Conservation (phyloP, 306 rosid species). For the Dryas octopetala region DNA sequence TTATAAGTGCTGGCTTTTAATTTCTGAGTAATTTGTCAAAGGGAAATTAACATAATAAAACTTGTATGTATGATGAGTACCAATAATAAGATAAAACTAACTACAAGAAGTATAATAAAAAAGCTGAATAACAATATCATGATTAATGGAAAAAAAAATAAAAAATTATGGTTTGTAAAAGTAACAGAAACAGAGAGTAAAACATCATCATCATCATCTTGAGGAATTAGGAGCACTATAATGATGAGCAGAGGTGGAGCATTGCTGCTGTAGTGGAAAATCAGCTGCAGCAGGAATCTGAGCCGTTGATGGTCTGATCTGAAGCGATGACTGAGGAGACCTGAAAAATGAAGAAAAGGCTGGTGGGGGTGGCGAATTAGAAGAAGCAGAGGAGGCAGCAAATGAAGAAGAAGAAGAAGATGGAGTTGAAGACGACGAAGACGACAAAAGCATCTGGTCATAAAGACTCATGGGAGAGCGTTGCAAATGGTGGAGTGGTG, state of each 20-base stretch:
- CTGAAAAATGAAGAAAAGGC: slow-evolving; percentile 14
- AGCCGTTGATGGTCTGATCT: not conserved
- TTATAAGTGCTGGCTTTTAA: not conserved
- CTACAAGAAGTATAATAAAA: not conserved
- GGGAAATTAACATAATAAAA: not conserved
- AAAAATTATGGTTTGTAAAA: too few species aligned
- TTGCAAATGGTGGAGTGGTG: slow-evolving; percentile 23
- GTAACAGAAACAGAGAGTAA: not conserved
- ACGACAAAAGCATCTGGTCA: slow-evolving; percentile 29
- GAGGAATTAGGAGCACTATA: not conserved
- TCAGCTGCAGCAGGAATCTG: not conserved
- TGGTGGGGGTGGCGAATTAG: slow-evolving; percentile 10
- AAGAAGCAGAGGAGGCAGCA: slow-evolving; percentile 18
- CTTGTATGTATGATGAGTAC: not conserved
- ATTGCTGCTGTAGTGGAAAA: not conserved
- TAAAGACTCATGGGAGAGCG: slow-evolving; percentile 22
- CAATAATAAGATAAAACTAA: not conserved
- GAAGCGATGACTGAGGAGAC: slow-evolving; percentile 4
- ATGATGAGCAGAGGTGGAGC: slow-evolving; percentile 8
- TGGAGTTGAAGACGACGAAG: slow-evolving; percentile 22
- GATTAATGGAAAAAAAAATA: too few species aligned
- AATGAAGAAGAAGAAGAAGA: slow-evolving; percentile 11
- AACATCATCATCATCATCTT: not conserved
- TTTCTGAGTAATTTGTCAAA: not conserved
- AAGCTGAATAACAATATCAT: not conserved